phyloP scores from a whole-genome alignment of 2,329 filamentous ascomycete species.

The Karstenula rhodostoma region DNA sequence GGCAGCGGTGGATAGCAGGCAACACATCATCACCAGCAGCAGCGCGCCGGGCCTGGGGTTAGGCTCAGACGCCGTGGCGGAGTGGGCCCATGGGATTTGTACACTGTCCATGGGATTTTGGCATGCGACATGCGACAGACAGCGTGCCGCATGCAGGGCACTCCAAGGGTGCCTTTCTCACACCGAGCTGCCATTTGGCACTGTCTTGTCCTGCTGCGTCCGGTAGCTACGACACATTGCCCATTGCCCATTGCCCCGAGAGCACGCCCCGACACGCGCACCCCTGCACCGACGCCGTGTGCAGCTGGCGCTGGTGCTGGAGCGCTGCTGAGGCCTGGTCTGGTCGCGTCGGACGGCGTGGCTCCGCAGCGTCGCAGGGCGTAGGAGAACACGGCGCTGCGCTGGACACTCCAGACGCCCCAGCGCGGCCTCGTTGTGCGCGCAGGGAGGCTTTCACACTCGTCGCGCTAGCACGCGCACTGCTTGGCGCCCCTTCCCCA shows the following conservation, averaged over 20 bases:
- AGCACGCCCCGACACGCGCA: neutral
- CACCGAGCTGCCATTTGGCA: neutral
- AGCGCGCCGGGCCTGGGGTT: conserved; percentile 3
- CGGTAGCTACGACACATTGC: neutral
- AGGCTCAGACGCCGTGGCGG: conserved; percentile 2
- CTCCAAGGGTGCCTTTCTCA: conserved; percentile 5
- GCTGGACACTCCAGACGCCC: neutral
- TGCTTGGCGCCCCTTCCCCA: conserved; percentile 12
- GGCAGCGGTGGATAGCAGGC: conserved; percentile 1
- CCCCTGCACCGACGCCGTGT: neutral
- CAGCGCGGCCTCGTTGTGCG: neutral
- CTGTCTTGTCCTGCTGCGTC: neutral
- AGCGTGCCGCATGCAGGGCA: conserved; percentile 8
- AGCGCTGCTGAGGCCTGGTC: neutral
- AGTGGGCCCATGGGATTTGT: conserved; percentile 15
- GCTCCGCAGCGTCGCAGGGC: neutral
- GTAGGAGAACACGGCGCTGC: neutral
- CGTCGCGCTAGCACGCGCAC: neutral
- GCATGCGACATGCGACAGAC: conserved; percentile 13
- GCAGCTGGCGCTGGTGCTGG: neutral
- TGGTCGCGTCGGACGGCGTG: neutral
- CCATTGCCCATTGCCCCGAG: neutral
- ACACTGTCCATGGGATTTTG: conserved; percentile 11
- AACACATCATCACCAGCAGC: conserved; percentile 8
- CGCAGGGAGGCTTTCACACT: neutral